Percentiles rank a stretch among this genome's conserved stretches.
Conservation (phyloP, 1,284 basidiomycete genomes). For the Marasmius tenuissimus region DNA sequence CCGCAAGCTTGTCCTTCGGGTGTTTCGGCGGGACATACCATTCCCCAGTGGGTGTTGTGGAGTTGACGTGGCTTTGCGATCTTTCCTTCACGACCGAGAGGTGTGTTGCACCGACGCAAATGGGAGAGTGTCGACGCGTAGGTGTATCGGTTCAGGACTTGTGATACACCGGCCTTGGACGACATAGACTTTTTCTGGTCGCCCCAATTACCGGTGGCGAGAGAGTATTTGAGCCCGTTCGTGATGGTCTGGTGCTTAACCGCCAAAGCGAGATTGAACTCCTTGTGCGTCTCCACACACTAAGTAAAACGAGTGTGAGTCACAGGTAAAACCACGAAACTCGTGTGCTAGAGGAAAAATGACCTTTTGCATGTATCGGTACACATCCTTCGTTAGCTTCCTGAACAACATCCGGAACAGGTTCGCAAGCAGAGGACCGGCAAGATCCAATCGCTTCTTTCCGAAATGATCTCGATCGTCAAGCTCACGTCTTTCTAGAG, state of each 20-base stretch:
- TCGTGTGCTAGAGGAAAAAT: background rate
- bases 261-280: conserved; percentile 90
- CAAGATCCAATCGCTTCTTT: conserved; percentile 96
- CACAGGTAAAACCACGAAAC: background rate
- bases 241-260: conserved; percentile 98
- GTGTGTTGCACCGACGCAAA: conserved; percentile 97
- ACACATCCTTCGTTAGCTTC: conserved; percentile 96
- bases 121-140: conserved; percentile 98
- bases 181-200: conserved; percentile 99
- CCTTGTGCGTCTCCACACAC: conserved; percentile 97
- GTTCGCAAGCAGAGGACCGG: conserved; percentile 92
- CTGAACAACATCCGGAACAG: conserved; percentile 98
- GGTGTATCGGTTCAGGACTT: conserved; percentile 98
- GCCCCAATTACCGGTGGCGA: conserved; percentile 99
- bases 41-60: conserved; percentile 99
- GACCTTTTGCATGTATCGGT: conserved; percentile 95
- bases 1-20: conserved; percentile 99
- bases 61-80: conserved; percentile 99
- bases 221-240: conserved; percentile 96
- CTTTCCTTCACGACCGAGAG: conserved; percentile 97
- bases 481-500: conserved; percentile 91
- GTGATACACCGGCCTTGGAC: conserved; percentile 97
- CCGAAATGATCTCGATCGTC: conserved; percentile 99
- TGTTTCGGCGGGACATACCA: conserved; percentile 99
- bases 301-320: conserved; percentile 31